phyloP scores from a whole-genome alignment of 78 protist genomes.

The Dictyostelium brefeldianum region DNA sequence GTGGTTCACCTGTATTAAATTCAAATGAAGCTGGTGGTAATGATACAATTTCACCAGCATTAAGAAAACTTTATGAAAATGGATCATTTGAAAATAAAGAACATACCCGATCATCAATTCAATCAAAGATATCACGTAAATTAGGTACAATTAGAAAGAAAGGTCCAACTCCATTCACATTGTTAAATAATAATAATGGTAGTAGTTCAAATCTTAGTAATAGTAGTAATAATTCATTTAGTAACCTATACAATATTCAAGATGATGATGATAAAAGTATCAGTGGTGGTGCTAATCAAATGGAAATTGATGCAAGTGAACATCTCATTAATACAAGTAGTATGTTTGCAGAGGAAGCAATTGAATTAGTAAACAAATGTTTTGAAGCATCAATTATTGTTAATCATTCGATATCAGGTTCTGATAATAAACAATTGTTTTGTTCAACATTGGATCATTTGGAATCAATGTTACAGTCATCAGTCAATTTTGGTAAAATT shows the following conservation, averaged over 20 bases:
- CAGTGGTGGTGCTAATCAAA: background rate
- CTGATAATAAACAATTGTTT: conserved; percentile 1
- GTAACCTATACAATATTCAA: background rate
- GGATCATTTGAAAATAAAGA: conserved; percentile 10
- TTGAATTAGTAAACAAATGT: conserved; percentile 50
- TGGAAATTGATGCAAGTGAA: conserved; percentile 13
- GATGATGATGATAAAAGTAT: background rate
- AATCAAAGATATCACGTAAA: conserved; percentile 52
- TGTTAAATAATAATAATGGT: background rate
- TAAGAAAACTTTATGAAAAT: conserved; percentile 31
- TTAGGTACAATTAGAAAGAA: conserved; percentile 65
- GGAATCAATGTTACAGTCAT: background rate
- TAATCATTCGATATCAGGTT: background rate
- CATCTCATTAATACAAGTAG: conserved; percentile 9
- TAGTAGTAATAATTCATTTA: background rate
- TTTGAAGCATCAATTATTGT: conserved; percentile 35
- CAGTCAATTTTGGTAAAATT: conserved; percentile 12
- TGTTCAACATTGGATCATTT: conserved; percentile 12
- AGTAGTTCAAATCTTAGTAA: background rate
- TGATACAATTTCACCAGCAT: conserved; percentile 10
- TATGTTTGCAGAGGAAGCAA: conserved; percentile 45
- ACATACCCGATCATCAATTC: conserved; percentile 22
- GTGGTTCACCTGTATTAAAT: background rate
- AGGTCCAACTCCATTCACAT: conserved; percentile 10
- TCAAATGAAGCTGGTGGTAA: background rate